These are phyloP conservation scores for Solanum pennellii DNA, from an alignment of 257 asterid genomes.

Conservation along the genomic window DNA sequence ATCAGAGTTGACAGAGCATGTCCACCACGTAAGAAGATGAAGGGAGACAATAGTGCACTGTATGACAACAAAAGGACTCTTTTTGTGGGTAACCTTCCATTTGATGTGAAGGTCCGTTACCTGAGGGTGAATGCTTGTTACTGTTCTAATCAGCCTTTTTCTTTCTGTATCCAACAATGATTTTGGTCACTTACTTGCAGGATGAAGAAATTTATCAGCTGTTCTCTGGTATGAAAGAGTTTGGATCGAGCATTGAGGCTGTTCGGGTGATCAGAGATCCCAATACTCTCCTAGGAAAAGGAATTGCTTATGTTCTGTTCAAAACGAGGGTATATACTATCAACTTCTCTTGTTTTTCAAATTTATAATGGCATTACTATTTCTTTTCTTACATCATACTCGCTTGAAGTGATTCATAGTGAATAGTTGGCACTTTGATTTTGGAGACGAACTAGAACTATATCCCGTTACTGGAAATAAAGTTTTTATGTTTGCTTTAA, in stretches of 20 bases:
- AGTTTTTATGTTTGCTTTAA: not conserved
- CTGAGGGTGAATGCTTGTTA: not conserved
- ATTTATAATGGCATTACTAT: not conserved
- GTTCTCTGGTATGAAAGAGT: constrained; percentile 50
- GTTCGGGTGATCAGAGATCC: constrained; percentile 87
- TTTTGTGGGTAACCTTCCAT: constrained; percentile 91
- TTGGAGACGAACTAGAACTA: not conserved
- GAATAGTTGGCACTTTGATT: not conserved
- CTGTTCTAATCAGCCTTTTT: not conserved
- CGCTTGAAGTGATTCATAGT: not conserved
- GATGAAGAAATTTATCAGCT: constrained; percentile 85
- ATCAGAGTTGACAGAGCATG: constrained; percentile 96
- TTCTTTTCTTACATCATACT: not conserved
- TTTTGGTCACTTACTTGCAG: constrained; percentile 21
- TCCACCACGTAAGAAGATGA: constrained; percentile 94
- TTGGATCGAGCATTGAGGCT: constrained; percentile 74
- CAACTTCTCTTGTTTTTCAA: not conserved
- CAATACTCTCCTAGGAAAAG: constrained; percentile 85
- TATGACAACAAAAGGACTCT: constrained; percentile 77
- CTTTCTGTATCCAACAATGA: not conserved
- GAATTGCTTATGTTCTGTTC: constrained; percentile 84
- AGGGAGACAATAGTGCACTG: constrained; percentile 51
- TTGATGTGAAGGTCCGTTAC: constrained; percentile 71
- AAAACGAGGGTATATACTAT: constrained; percentile 66
- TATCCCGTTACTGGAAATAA: not conserved